These are phyloP conservation scores for Amphirosellinia nigrospora DNA, from an alignment of 495 filamentous ascomycete species.

Conservation along the genomic window DNA sequence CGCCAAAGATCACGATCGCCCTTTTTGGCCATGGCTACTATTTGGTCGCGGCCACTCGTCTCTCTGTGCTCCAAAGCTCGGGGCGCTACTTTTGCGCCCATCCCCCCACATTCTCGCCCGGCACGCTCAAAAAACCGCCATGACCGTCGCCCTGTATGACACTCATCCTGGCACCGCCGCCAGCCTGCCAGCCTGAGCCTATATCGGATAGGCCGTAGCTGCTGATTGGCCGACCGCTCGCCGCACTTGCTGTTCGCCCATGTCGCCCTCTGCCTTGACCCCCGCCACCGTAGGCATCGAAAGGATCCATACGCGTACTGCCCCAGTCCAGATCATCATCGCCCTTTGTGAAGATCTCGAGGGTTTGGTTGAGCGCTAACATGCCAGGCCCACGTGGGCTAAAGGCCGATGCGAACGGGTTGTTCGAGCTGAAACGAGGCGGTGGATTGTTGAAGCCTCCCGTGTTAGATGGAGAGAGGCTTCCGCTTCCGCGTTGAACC, in stretches of 20 bases:
- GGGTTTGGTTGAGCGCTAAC: slow-evolving; percentile 60
- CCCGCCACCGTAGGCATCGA: slow-evolving; percentile 35
- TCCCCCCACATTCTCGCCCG: slow-evolving; percentile 42
- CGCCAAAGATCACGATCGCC: slow-evolving; percentile 56
- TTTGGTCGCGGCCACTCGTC: slow-evolving; percentile 52
- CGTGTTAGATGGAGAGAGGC: slow-evolving; percentile 34
- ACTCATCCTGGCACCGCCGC: slow-evolving; percentile 53
- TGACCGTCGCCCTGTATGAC: slow-evolving; percentile 70
- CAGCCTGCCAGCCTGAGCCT: slow-evolving; percentile 47
- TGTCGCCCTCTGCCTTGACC: slow-evolving; percentile 29
- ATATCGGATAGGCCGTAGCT: slow-evolving; percentile 57
- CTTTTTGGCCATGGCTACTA: slow-evolving; percentile 48
- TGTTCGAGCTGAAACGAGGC: slow-evolving; percentile 56
- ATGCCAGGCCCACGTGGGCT: slow-evolving; percentile 39
- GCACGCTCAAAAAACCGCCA: slow-evolving; percentile 82
- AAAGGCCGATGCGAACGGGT: slow-evolving; percentile 54
- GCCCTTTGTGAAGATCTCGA: slow-evolving; percentile 87
- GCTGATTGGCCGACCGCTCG: slow-evolving; percentile 50
- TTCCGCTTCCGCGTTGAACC: slow-evolving; percentile 30
- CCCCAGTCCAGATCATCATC: slow-evolving; percentile 87
- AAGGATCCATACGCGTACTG: slow-evolving; percentile 57
- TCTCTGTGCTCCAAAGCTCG: slow-evolving; percentile 3
- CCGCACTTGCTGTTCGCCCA: slow-evolving; percentile 29
- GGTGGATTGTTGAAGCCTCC: slow-evolving; percentile 28
- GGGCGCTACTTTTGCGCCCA: slow-evolving; percentile 23